These are phyloP conservation scores for Dendrobium nobile DNA, from an alignment of 106 monocot species.

Conservation along the genomic window DNA sequence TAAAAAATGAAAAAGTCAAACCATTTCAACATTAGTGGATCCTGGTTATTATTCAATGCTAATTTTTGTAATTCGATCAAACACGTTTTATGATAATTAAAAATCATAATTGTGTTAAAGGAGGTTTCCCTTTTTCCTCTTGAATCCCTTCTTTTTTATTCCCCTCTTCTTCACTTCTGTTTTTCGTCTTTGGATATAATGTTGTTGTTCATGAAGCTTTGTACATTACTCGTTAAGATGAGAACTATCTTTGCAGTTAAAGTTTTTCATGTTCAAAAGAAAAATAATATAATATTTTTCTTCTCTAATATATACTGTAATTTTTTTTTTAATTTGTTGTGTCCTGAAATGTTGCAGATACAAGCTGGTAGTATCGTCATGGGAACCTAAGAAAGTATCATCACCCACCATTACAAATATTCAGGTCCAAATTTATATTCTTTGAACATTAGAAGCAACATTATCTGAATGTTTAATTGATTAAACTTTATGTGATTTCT, in stretches of 20 bases:
- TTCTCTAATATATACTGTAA: neutral
- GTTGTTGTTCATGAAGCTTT: neutral
- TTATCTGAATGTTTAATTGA: neutral
- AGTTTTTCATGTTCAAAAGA: neutral
- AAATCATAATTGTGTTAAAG: neutral
- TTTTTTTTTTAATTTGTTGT: neutral
- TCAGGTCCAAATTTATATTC: slow-evolving; percentile 45
- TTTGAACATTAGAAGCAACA: neutral
- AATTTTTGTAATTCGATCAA: neutral
- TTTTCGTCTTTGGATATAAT: neutral
- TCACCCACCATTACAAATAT: slow-evolving; percentile 90
- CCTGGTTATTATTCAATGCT: too few species aligned
- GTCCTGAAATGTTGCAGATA: slow-evolving; percentile 47
- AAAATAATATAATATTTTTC: neutral
- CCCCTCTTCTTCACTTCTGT: neutral
- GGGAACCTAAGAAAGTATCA: slow-evolving; percentile 76
- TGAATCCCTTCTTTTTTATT: neutral
- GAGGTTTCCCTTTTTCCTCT: neutral
- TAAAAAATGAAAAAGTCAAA: too few species aligned
- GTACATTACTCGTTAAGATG: too few species aligned
- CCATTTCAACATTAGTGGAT: neutral
- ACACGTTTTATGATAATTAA: neutral
- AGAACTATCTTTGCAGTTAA: neutral
- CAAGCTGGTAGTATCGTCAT: slow-evolving; percentile 78
- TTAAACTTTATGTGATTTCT: neutral